Percentiles rank a stretch among this genome's conserved stretches.
phyloP scores from a whole-genome alignment of 1,284 basidiomycete genomes.

The Apiotrichum domesticum region DNA sequence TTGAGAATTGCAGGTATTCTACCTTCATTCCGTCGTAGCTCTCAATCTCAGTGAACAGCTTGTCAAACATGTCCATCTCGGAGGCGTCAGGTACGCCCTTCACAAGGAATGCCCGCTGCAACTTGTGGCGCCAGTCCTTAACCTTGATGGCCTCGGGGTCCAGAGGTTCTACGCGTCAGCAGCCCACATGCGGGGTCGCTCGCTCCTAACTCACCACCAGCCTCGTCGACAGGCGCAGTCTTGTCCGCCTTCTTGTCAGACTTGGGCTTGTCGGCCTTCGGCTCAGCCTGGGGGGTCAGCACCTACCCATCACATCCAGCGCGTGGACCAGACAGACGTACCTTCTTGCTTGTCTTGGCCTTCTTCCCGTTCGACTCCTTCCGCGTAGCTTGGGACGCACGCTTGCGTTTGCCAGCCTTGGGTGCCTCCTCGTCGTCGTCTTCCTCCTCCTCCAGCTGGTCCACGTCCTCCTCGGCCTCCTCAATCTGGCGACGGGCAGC shows the following conservation, averaged over 20 bases:
- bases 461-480: slow-evolving; percentile 54
- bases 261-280: slow-evolving; percentile 46
- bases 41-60: slow-evolving; percentile 76
- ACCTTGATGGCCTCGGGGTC: slow-evolving; percentile 69
- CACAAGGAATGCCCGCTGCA: slow-evolving; percentile 78
- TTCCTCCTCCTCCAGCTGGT: slow-evolving; percentile 57
- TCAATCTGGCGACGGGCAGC: slow-evolving; percentile 55
- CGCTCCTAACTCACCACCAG: slow-evolving; percentile 26
- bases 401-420: slow-evolving; percentile 54
- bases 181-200: not conserved
- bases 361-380: slow-evolving; percentile 50
- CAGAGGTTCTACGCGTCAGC: not conserved
- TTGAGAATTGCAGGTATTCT: slow-evolving; percentile 82
- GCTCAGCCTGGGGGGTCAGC: slow-evolving; percentile 34
- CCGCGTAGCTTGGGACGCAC: slow-evolving; percentile 48
- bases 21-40: slow-evolving; percentile 75
- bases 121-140: slow-evolving; percentile 80
- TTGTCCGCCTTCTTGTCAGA: slow-evolving; percentile 29
- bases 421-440: slow-evolving; percentile 54
- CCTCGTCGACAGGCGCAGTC: slow-evolving; percentile 22
- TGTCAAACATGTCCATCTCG: slow-evolving; percentile 73
- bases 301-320: not conserved
- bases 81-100: slow-evolving; percentile 50
- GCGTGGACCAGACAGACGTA: slow-evolving; percentile 7
- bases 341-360: slow-evolving; percentile 49